Evolutionary conservation across 2,329 filamentous ascomycete species (phyloP).

Genomic region (Xylariaceae sp.): DNA sequence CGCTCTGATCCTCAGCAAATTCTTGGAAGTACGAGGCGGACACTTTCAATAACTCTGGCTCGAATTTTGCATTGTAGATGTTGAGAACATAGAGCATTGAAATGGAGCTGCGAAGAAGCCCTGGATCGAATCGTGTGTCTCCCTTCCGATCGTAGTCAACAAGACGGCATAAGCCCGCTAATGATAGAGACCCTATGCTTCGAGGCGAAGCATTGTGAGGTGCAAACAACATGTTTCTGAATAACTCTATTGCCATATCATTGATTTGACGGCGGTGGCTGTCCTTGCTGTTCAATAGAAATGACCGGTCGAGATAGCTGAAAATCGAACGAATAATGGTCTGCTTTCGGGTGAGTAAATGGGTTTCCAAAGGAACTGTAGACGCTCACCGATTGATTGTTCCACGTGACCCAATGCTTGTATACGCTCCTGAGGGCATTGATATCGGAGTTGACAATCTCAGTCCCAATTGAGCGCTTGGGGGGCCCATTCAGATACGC

Average conservation of each 20-base stretch:
- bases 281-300: slow-evolving; percentile 71
- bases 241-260: slow-evolving; percentile 75
- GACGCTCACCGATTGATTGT: slow-evolving; percentile 64
- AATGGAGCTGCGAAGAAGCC: slow-evolving; percentile 71
- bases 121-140: slow-evolving; percentile 55
- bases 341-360: slow-evolving; percentile 14
- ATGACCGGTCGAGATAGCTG: slow-evolving; percentile 90
- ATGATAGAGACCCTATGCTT: slow-evolving; percentile 38
- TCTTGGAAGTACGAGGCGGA: slow-evolving; percentile 67
- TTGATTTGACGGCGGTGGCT: slow-evolving; percentile 62
- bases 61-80: slow-evolving; percentile 77
- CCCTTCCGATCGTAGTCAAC: slow-evolving; percentile 68
- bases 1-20: slow-evolving; percentile 67
- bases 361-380: background rate
- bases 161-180: slow-evolving; percentile 69
- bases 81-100: slow-evolving; percentile 82
- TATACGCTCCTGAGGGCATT: slow-evolving; percentile 59
- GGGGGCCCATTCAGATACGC: slow-evolving; percentile 64
- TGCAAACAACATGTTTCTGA: slow-evolving; percentile 59
- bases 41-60: slow-evolving; percentile 66
- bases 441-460: slow-evolving; percentile 53
- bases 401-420: slow-evolving; percentile 73
- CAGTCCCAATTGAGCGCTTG: slow-evolving; percentile 50
- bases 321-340: slow-evolving; percentile 82
- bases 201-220: slow-evolving; percentile 26